phyloP scores from a whole-genome alignment of 1,139 yeast genomes.

The Pichia sp. region DNA sequence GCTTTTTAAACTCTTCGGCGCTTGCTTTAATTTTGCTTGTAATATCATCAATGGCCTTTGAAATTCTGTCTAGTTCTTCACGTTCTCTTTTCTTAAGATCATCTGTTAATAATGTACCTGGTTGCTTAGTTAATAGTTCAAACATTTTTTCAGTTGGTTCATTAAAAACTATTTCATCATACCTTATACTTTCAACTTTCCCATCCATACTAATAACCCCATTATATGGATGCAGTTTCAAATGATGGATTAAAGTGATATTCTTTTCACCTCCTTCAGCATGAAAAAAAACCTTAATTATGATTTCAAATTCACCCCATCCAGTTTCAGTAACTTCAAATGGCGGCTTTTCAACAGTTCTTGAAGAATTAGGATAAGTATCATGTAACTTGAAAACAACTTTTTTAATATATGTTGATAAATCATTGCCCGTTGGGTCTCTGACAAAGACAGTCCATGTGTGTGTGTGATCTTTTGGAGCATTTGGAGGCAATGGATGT shows the following conservation, averaged over 20 bases:
- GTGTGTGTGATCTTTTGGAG: slow-evolving; percentile 90
- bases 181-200: slow-evolving; percentile 61
- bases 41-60: slow-evolving; percentile 59
- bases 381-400: slow-evolving; percentile 94
- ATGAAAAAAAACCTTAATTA: slow-evolving; percentile 78
- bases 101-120: slow-evolving; percentile 56
- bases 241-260: slow-evolving; percentile 77
- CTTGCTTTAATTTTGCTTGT: slow-evolving; percentile 49
- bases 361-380: slow-evolving; percentile 77
- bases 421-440: slow-evolving; percentile 77
- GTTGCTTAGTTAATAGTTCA: slow-evolving; percentile 64
- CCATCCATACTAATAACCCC: slow-evolving; percentile 23
- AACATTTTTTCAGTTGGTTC: slow-evolving; percentile 93
- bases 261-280: slow-evolving; percentile 85
- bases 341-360: slow-evolving; percentile 85
- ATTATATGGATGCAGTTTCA: slow-evolving; percentile 80
- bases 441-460: slow-evolving; percentile 90
- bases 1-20: slow-evolving; percentile 43
- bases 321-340: slow-evolving; percentile 96
- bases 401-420: slow-evolving; percentile 77
- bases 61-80: slow-evolving; percentile 72
- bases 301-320: slow-evolving; percentile 98
- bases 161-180: slow-evolving; percentile 88
- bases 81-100: slow-evolving; percentile 56
- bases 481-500: slow-evolving; percentile 59